Evolutionary conservation across 176 grass and related monocot species (phyloP).

Genomic region (Rhynchospora tenuis): DNA sequence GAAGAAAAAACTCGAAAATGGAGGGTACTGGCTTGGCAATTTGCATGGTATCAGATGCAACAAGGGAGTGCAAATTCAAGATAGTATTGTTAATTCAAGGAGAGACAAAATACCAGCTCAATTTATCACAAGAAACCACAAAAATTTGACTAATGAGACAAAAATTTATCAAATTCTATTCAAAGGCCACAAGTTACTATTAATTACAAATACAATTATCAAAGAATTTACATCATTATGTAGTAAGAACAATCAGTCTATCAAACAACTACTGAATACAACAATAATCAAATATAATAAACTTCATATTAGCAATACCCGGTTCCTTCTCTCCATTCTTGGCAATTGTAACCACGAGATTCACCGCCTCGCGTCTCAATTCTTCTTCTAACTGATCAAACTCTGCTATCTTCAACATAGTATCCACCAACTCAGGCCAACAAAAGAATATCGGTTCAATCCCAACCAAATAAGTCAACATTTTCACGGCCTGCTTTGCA

Average conservation of each 20-base stretch:
- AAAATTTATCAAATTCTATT: too few species aligned
- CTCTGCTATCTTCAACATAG: conserved; percentile 32
- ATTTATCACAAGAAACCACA: not conserved
- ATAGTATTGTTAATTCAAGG: not conserved
- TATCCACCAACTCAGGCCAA: not conserved
- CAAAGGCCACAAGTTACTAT: too few species aligned
- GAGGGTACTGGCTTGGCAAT: not conserved
- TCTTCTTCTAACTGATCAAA: conserved; percentile 53
- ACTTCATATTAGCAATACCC: conserved; percentile 9
- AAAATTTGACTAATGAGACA: not conserved
- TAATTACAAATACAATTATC: not conserved
- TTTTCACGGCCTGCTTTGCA: conserved; percentile 65
- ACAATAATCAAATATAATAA: not conserved
- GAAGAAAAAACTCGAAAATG: not conserved
- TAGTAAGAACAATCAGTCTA: not conserved
- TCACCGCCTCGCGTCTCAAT: conserved; percentile 59
- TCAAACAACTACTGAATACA: not conserved
- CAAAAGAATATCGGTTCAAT: conserved; percentile 68
- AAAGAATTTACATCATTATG: not conserved
- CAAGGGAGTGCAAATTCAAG: not conserved
- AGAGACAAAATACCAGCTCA: not conserved
- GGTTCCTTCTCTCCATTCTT: conserved; percentile 72
- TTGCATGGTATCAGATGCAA: not conserved
- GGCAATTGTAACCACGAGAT: conserved; percentile 77
- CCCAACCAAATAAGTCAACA: conserved; percentile 55